Evolutionary conservation across 225 moss, liverwort and hornwort species (phyloP).

Genomic region (Lunularia cruciata): DNA sequence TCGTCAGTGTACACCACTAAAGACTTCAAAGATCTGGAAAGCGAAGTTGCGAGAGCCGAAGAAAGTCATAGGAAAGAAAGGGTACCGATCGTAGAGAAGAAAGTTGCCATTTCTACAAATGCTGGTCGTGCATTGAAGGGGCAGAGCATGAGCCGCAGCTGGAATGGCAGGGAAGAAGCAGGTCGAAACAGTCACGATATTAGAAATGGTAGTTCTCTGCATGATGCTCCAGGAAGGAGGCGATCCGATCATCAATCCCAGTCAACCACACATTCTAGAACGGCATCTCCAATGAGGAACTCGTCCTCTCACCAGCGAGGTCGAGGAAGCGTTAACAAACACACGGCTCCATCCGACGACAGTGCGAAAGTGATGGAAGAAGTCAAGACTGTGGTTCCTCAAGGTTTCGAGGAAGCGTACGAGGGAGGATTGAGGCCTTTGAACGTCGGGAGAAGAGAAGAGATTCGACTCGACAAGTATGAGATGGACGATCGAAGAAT

Average conservation of each 20-base stretch:
- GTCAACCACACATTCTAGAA: conserved; percentile 22
- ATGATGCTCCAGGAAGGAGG: conserved; percentile 24
- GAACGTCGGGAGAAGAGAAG: conserved; percentile 39
- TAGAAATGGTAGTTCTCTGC: conserved; percentile 15
- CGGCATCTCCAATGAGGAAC: conserved; percentile 37
- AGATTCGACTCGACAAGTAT: conserved; percentile 32
- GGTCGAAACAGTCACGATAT: conserved; percentile 18
- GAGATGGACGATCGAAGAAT: conserved; percentile 37
- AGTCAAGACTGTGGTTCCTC: conserved; percentile 43
- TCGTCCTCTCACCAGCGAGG: conserved; percentile 8
- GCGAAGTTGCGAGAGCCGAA: conserved; percentile 22
- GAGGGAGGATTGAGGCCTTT: conserved; percentile 44
- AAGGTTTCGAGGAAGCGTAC: conserved; percentile 47
- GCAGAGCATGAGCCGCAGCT: conserved; percentile 45
- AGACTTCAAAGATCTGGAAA: conserved; percentile 36
- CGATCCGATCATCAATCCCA: conserved; percentile 15
- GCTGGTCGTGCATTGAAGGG: conserved; percentile 42
- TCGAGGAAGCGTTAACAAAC: conserved; percentile 10
- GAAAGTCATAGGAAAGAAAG: conserved; percentile 33
- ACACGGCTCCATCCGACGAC: conserved; percentile 18
- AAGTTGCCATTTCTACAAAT: conserved; percentile 32
- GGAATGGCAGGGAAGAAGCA: conserved; percentile 49
- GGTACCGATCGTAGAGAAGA: conserved; percentile 27
- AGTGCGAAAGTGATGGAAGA: conserved; percentile 27
- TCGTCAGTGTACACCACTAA: conserved; percentile 3